Base-by-base conservation (phyloP, 345 rosid genomes). In the Hypericum androsaemum region DNA sequence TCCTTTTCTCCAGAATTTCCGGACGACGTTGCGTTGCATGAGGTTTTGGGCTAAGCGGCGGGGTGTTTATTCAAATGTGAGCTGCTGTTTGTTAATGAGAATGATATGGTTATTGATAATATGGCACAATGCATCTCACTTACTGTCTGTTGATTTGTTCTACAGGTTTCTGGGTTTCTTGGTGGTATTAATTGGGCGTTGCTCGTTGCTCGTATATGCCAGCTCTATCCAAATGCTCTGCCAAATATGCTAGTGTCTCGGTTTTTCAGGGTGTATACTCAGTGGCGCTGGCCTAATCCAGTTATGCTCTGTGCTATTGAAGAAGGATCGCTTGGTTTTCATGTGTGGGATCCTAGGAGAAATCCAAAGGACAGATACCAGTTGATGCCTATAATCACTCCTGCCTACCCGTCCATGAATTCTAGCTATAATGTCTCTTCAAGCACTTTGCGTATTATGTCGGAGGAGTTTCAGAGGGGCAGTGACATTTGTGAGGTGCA, bases 161-260 rank as follows among this genome's bases (percentile, higher is more conserved):
- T 38, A 53, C 76, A 92, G 98, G 98, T 92, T 73, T 43, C 95
- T 36, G 97, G 98, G 51, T 92, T 92, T 81, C 98, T 92, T 61
- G 98, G 98, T 64, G 98, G 98, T 66, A 80, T 92, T 67, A 92
- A 92, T 43, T 88, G 94, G 97, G 97, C 97, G 35, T 70, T 92
- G 77, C 98, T 92, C 66, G 98, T 88, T 55, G 98, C 97, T 66
- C 90, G 98, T 54, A 92, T 92, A 69, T 92, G 98, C 75, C 98
- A 92, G 64, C 76, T 92, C 39, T 92, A 79, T 71, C 98, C 98
- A 47, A 92, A 92, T 74, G 98, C 97, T 28, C 77, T 83, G 46
- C 96, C 98, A 50, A 88, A 79, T 65, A 88, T 88, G 95, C 59
- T 92, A 56, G 90, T 78, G 15, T 78, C 95, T 67, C 84, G 97